phyloP scores from a whole-genome alignment of 179 eudicot species.

The Carnegiea gigantea region DNA sequence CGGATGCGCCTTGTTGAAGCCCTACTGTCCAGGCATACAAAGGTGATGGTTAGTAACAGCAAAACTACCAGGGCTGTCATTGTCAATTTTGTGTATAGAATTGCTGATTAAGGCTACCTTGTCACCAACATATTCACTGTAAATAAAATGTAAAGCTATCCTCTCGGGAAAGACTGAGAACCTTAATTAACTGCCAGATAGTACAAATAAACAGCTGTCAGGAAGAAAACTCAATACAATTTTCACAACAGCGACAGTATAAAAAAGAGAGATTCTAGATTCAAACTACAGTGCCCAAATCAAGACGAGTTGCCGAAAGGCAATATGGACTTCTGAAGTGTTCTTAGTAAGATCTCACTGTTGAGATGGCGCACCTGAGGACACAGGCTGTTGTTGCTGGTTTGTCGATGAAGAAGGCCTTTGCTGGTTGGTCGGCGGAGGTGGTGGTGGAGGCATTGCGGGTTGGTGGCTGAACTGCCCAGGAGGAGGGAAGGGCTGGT shows the following conservation, averaged over 20 bases:
- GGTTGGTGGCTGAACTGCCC: conserved; percentile 29
- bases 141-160: background rate
- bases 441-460: conserved; percentile 26
- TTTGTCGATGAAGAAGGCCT: conserved; percentile 25
- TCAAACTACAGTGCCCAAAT: background rate
- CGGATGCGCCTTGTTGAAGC: no score
- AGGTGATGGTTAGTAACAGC: no score
- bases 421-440: conserved; percentile 20
- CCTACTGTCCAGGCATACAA: no score
- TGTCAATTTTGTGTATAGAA: no score
- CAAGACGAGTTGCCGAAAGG: background rate
- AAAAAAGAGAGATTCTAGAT: background rate
- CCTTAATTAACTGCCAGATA: background rate
- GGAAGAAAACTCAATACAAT: conserved; percentile 11
- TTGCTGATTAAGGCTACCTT: no score
- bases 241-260: background rate
- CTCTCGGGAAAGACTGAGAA: background rate
- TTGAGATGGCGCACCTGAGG: conserved; percentile 17
- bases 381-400: conserved; percentile 21
- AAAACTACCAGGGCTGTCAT: no score
- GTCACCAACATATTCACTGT: background rate
- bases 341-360: background rate
- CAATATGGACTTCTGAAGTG: background rate
- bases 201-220: background rate
- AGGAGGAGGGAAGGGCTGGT: conserved; percentile 40